These are phyloP conservation scores for Colletotrichum lindemuthianum DNA, from an alignment of 2,329 filamentous ascomycete genomes.

Conservation along the genomic window DNA sequence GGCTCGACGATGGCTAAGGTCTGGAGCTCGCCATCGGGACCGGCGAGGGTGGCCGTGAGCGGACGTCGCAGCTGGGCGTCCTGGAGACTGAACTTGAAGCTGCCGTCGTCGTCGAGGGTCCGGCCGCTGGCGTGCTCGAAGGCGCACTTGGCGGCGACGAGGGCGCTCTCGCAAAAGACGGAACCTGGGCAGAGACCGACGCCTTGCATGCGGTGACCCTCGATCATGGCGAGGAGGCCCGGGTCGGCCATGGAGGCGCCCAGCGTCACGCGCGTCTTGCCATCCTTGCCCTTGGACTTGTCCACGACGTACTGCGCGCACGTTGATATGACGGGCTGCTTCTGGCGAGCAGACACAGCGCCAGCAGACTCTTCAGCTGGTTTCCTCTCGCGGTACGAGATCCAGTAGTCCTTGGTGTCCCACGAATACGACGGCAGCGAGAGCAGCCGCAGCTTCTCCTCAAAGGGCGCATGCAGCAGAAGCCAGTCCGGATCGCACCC, in stretches of 20 bases:
- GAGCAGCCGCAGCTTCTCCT: background rate
- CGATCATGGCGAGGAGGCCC: slow-evolving; percentile 5
- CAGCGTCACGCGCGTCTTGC: background rate
- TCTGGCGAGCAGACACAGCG: background rate
- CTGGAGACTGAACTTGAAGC: background rate
- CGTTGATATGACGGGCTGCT: background rate
- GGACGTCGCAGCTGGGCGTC: slow-evolving; percentile 6
- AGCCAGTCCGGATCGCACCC: slow-evolving; percentile 13
- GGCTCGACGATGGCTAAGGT: slow-evolving; percentile 2
- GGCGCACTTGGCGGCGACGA: background rate
- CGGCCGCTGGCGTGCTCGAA: background rate
- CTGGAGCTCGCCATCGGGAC: slow-evolving; percentile 7
- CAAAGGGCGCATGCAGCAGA: background rate
- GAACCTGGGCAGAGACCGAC: background rate
- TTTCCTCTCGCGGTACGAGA: slow-evolving; percentile 9
- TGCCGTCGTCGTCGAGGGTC: background rate
- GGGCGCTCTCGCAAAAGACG: slow-evolving; percentile 12
- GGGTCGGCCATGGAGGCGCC: background rate
- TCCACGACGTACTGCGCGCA: slow-evolving; percentile 5
- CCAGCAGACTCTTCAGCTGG: no score
- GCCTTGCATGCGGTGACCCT: slow-evolving; percentile 14
- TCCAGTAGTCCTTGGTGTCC: slow-evolving; percentile 25
- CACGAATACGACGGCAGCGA: slow-evolving; percentile 15
- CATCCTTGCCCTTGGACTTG: background rate
- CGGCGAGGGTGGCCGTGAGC: slow-evolving; percentile 2